phyloP scores from a whole-genome alignment of 2,329 filamentous ascomycete species.

The Juglanconis sp. region DNA sequence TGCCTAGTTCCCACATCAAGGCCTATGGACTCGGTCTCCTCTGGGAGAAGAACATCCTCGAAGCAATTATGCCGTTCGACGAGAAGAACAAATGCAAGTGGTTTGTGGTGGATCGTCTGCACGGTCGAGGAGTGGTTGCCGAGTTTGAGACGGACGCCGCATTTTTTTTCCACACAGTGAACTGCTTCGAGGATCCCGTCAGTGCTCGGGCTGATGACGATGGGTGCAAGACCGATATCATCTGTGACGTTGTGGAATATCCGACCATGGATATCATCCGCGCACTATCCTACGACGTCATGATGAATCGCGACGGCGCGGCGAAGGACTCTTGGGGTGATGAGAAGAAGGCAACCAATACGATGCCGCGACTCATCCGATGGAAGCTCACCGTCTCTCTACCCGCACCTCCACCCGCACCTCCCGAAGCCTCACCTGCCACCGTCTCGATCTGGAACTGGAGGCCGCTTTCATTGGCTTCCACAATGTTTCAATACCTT shows the following conservation, averaged over 20 bases:
- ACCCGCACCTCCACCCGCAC: background rate
- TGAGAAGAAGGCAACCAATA: conserved; percentile 34
- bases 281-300: conserved; percentile 66
- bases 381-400: conserved; percentile 39
- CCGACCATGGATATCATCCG: conserved; percentile 63
- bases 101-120: conserved; percentile 69
- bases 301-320: conserved; percentile 52
- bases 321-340: conserved; percentile 41
- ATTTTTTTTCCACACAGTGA: conserved; percentile 79
- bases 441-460: no score
- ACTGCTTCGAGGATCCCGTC: conserved; percentile 60
- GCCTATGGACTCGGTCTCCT: conserved; percentile 54
- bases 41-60: conserved; percentile 64
- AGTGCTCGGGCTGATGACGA: conserved; percentile 29
- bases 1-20: conserved; percentile 64
- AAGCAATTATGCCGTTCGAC: conserved; percentile 65
- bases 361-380: conserved; percentile 38
- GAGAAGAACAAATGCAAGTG: conserved; percentile 56
- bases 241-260: conserved; percentile 65
- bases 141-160: conserved; percentile 66
- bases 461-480: no score
- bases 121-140: conserved; percentile 62
- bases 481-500: no score
- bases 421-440: background rate
- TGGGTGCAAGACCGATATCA: conserved; percentile 42